Conservation (phyloP, 2,329 filamentous ascomycete genomes). For the Pseudocercospora fuligena region DNA sequence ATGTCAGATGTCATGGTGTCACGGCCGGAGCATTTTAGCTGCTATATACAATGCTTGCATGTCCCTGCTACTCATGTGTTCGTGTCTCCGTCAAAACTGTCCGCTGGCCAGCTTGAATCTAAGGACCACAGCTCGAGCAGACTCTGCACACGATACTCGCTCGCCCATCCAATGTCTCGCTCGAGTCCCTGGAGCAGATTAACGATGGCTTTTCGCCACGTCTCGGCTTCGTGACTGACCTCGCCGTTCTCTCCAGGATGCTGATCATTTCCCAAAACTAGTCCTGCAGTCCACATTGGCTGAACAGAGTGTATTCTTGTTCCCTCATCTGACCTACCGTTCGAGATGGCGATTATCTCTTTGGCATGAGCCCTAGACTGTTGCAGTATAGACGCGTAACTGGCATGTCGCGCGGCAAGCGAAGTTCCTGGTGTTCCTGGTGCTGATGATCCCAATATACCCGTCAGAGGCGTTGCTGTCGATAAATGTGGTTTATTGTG, state of each 20-base stretch:
- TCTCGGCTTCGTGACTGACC: slow-evolving; percentile 35
- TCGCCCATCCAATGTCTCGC: slow-evolving; percentile 67
- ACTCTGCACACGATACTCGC: slow-evolving; percentile 64
- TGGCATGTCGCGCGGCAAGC: slow-evolving; percentile 59
- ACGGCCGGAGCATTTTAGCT: not conserved
- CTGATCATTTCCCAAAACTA: slow-evolving; percentile 58
- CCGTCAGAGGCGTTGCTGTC: slow-evolving; percentile 38
- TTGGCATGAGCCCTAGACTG: slow-evolving; percentile 62
- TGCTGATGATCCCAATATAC: slow-evolving; percentile 4
- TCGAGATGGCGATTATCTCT: slow-evolving; percentile 65
- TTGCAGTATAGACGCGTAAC: slow-evolving; percentile 61
- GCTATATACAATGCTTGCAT: not conserved
- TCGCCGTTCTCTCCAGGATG: slow-evolving; percentile 22
- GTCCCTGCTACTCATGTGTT: not conserved
- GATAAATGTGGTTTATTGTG: slow-evolving; percentile 65
- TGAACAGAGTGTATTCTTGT: slow-evolving; percentile 63
- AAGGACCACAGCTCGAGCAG: slow-evolving; percentile 54
- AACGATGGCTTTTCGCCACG: slow-evolving; percentile 61
- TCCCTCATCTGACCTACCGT: slow-evolving; percentile 60
- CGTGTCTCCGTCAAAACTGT: not conserved
- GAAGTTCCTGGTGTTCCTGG: slow-evolving; percentile 43
- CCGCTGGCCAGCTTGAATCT: slow-evolving; percentile 26
- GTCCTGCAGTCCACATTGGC: slow-evolving; percentile 65
- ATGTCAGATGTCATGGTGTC: not conserved
- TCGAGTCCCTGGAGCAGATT: slow-evolving; percentile 63